Conservation (phyloP, 768 basidiomycete genomes). For the Phlebiopsis flavidoalba region DNA sequence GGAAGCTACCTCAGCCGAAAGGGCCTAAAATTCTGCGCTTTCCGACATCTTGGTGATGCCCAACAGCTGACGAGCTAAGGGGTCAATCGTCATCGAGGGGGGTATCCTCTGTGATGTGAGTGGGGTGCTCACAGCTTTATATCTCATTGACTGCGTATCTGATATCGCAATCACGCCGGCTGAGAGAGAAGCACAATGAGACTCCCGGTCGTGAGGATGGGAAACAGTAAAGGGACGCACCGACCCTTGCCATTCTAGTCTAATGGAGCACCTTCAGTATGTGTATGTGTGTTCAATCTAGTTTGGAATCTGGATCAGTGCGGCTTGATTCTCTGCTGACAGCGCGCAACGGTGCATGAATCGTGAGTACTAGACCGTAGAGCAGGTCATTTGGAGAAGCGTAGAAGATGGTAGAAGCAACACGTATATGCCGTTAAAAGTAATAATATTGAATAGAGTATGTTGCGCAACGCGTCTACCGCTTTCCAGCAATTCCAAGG, state of each 20-base stretch:
- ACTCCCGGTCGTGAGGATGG: background rate
- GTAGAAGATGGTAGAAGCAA: background rate
- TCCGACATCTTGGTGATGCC: background rate
- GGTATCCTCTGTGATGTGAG: background rate
- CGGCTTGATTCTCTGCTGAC: too few species aligned
- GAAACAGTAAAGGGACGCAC: background rate
- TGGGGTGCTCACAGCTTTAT: background rate
- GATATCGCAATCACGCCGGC: background rate
- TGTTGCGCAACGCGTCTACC: conserved; percentile 25
- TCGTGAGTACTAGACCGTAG: background rate
- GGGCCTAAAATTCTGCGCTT: background rate
- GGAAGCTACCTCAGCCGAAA: background rate
- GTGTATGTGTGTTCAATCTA: background rate
- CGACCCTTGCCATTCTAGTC: background rate
- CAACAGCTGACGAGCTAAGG: background rate
- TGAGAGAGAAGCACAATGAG: background rate
- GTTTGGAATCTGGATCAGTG: background rate
- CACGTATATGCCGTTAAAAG: background rate
- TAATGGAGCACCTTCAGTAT: background rate
- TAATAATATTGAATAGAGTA: background rate
- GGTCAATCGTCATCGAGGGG: background rate
- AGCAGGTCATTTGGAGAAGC: background rate
- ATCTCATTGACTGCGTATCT: background rate
- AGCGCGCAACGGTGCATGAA: too few species aligned
- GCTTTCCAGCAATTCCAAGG: conserved; percentile 62